phyloP scores from a whole-genome alignment of 148 eudicot genomes.

The Rhododendron griersonianum region DNA sequence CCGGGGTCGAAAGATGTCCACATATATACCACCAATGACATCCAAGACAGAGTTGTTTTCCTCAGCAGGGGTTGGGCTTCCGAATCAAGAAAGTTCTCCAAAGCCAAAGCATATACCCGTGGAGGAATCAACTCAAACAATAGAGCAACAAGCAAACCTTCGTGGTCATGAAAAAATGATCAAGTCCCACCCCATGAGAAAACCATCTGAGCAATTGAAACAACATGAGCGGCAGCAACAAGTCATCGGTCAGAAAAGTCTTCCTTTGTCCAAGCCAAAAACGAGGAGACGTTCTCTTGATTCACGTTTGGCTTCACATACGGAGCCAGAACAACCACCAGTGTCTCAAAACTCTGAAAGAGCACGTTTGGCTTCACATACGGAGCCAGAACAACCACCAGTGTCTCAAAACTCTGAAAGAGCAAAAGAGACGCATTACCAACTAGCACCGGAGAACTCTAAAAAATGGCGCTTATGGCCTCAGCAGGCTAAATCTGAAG shows the following conservation, averaged over 20 bases:
- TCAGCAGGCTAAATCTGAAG: background rate
- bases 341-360: background rate
- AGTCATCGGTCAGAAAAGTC: background rate
- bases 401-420: background rate
- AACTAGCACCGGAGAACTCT: background rate
- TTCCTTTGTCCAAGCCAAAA: background rate
- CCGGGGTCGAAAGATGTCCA: background rate
- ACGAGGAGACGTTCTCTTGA: background rate
- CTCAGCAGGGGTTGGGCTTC: background rate
- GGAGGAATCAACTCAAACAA: background rate
- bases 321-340: background rate
- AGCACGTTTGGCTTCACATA: background rate
- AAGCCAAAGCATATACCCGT: background rate
- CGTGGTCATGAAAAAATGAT: background rate
- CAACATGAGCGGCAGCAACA: background rate
- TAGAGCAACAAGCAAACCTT: background rate
- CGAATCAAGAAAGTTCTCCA: background rate
- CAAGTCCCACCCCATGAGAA: background rate
- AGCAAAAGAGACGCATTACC: background rate
- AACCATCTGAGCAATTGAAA: background rate
- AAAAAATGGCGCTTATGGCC: background rate
- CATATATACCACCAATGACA: background rate
- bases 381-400: background rate
- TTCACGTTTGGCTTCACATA: background rate
- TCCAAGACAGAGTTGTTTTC: background rate